A percentile compares a stretch with the other conserved stretches of the same genome.
These are phyloP conservation scores for Agroathelia rolfsii DNA, from an alignment of 1,284 basidiomycete species.

Conservation along the genomic window DNA sequence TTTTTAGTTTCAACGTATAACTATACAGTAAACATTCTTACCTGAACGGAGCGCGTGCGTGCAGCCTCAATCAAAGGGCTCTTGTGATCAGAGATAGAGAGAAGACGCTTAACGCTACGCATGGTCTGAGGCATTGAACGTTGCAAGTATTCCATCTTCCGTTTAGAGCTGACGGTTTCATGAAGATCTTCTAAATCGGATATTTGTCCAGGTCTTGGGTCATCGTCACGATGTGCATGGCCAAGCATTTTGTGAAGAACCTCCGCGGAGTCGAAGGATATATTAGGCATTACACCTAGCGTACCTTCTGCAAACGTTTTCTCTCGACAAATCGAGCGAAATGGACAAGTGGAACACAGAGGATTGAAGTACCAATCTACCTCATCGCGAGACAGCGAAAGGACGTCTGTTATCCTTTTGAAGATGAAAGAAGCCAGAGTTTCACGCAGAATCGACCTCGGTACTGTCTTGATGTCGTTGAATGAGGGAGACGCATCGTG, in stretches of 20 bases:
- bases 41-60: conserved; percentile 21
- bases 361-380: conserved; percentile 39
- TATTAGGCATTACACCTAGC: conserved; percentile 34
- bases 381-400: conserved; percentile 21
- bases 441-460: conserved; percentile 12
- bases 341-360: conserved; percentile 32
- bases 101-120: conserved; percentile 30
- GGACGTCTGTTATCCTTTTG: conserved; percentile 27
- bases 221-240: conserved; percentile 16
- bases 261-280: conserved; percentile 30
- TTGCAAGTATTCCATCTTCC: conserved; percentile 28
- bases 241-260: conserved; percentile 26
- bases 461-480: conserved; percentile 28
- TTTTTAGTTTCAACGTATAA: no score
- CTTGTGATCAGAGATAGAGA: conserved; percentile 27
- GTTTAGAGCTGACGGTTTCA: conserved; percentile 22
- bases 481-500: conserved; percentile 22
- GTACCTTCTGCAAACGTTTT: conserved; percentile 24
- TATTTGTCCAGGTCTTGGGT: conserved; percentile 23
- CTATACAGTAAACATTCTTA: conserved; percentile 6
- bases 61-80: conserved; percentile 33
- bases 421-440: conserved; percentile 29
- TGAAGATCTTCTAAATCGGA: conserved; percentile 36
- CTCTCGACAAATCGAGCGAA: conserved; percentile 26
- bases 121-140: conserved; percentile 31